Evolutionary conservation across 805 yeast species (phyloP).

Genomic region (Kodamaea leandrae): DNA sequence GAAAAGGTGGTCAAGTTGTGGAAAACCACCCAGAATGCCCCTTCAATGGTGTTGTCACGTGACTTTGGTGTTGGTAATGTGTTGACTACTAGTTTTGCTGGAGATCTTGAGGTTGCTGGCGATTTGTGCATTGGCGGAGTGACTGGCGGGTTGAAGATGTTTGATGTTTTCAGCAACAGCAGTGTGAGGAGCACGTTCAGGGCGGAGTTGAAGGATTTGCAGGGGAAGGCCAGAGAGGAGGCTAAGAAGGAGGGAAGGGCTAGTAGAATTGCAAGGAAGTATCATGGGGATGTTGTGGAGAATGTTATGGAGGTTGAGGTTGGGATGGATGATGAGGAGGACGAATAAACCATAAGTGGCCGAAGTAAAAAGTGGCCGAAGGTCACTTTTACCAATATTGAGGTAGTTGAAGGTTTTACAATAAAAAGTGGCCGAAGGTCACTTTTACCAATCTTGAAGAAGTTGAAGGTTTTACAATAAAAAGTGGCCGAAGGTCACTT

Average conservation of each 20-base stretch:
- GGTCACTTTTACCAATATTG: slow-evolving; percentile 13
- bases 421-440: no score
- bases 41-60: slow-evolving; percentile 85
- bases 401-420: no score
- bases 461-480: no score
- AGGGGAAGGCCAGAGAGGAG: slow-evolving; percentile 54
- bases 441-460: no score
- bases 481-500: no score
- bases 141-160: slow-evolving; percentile 76
- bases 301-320: slow-evolving; percentile 61
- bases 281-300: slow-evolving; percentile 49
- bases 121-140: slow-evolving; percentile 86
- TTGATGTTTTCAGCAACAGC: slow-evolving; percentile 86
- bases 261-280: slow-evolving; percentile 75
- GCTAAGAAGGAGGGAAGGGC: slow-evolving; percentile 57
- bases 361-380: no score
- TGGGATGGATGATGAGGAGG: slow-evolving; percentile 54
- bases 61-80: slow-evolving; percentile 96
- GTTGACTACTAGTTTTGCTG: slow-evolving; percentile 75
- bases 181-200: slow-evolving; percentile 72
- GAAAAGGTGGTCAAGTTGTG: slow-evolving; percentile 85
- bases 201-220: slow-evolving; percentile 53
- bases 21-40: slow-evolving; percentile 55
- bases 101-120: slow-evolving; percentile 84
- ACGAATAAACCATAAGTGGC: no score